Percentiles rank a stretch among this genome's conserved stretches.
Evolutionary conservation across 129 eudicot genomes (phyloP).

Genomic region (Flaveria bidentis): DNA sequence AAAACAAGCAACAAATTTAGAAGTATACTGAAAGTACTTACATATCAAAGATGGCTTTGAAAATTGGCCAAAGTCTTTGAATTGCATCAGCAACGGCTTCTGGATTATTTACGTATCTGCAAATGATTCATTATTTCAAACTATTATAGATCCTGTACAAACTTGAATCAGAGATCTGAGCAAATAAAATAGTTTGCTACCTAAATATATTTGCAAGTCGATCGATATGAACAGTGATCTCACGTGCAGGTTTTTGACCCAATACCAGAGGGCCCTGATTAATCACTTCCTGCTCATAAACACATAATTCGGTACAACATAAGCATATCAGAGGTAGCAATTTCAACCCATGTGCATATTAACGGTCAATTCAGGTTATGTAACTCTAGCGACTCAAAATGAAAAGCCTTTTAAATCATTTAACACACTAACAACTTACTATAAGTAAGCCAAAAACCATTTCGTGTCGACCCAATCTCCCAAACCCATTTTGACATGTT

Average conservation of each 20-base stretch:
- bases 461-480: background rate
- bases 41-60: slow-evolving; percentile 94
- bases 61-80: slow-evolving; percentile 96
- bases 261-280: slow-evolving; percentile 80
- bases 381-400: background rate
- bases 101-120: slow-evolving; percentile 92
- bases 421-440: background rate
- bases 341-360: background rate
- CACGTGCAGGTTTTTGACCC: slow-evolving; percentile 90
- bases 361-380: background rate
- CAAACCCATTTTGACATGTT: background rate
- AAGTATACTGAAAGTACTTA: slow-evolving; percentile 37
- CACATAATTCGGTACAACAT: slow-evolving; percentile 26
- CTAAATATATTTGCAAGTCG: slow-evolving; percentile 96
- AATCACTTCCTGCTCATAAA: slow-evolving; percentile 70
- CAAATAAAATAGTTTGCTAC: slow-evolving; percentile 30
- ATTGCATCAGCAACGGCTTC: slow-evolving; percentile 99
- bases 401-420: background rate
- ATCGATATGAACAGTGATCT: slow-evolving; percentile 94
- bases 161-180: slow-evolving; percentile 1
- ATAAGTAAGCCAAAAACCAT: background rate
- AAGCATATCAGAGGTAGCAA: slow-evolving; percentile 6
- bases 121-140: slow-evolving; percentile 23
- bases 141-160: slow-evolving; percentile 8
- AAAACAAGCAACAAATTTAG: background rate